These are phyloP conservation scores for Trichoderma sp. DNA, from an alignment of 2,329 filamentous ascomycete genomes.

Conservation along the genomic window DNA sequence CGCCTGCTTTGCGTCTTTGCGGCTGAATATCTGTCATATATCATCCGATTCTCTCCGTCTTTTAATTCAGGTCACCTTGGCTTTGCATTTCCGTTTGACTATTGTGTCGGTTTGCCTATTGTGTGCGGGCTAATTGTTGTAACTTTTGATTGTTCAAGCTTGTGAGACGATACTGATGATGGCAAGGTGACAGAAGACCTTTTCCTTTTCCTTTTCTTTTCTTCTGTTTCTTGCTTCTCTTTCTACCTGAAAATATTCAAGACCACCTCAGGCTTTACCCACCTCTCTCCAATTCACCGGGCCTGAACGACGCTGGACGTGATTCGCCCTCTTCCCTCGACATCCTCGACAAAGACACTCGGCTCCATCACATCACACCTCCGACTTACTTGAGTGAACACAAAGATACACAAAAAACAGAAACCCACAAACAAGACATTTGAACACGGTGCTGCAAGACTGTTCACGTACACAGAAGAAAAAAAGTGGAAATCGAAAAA, in stretches of 20 bases:
- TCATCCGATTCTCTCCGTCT: not conserved
- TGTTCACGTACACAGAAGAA: not conserved
- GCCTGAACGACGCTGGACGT: constrained; percentile 27
- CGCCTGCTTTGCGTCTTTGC: not conserved
- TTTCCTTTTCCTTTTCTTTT: not conserved
- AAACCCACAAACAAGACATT: not conserved
- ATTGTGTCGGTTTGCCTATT: constrained; percentile 25
- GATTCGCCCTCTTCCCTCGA: constrained; percentile 22
- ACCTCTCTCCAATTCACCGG: constrained; percentile 6
- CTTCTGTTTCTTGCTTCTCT: not conserved
- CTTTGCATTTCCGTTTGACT: constrained; percentile 4
- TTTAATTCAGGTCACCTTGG: not conserved
- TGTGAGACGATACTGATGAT: constrained; percentile 14
- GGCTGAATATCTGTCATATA: not conserved
- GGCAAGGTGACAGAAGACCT: constrained; percentile 16
- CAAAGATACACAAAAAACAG: not conserved
- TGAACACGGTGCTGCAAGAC: not conserved
- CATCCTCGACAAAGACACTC: constrained; percentile 13
- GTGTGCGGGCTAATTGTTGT: constrained; percentile 14
- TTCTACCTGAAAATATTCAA: not conserved
- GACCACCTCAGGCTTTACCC: not conserved
- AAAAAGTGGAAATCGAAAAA: not conserved
- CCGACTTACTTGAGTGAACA: not conserved
- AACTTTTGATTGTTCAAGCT: constrained; percentile 7
- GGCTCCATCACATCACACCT: not conserved